Evolutionary conservation across 495 filamentous ascomycete species (phyloP), one percentile per base, ranked within the genome.

Genomic region (Penicillium diatomitis): DNA sequence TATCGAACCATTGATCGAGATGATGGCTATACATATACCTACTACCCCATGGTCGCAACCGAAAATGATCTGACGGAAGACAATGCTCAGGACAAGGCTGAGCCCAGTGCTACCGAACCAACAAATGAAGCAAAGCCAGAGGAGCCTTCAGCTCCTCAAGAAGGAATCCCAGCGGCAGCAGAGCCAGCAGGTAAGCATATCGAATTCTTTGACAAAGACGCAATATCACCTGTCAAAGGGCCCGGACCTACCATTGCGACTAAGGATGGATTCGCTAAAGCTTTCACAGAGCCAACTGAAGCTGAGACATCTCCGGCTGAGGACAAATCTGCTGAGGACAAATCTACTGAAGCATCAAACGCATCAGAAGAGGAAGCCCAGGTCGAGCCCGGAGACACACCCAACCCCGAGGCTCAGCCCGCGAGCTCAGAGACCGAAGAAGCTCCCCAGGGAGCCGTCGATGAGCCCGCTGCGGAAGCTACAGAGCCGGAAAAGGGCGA

Each of bases 1-100:
- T 73, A 71, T 52, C 67, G 71, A 56, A 64, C 65, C 37, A 70
- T 62, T 52, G 64, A 75, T 51, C 62, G 44, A 54, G 52, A 69
- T 63, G 51, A 41, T 61, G 32, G 20, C 20, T 20, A 20, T 20
- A 52, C 57, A 50, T 68, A 60, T 46, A 59, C 64, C 46, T 62
- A 57, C 50, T 64, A 70, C 60, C 57, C 70, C 56, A 57, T 73
- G 52, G 58, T 46, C 57, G 51, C 57, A 47, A 49, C 43, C 45
- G 41, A 57, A 48, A 56, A 64, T 61, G 10, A 33, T 70, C 69
- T 70, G 66, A 72, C 69, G 52, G 50, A 59, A 49, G 53, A 55
- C 51, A 65, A 72, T 51, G 57, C 60, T 50, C 67, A 72, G 67
- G 65, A 65, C 52, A 64, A 63, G 59, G 63, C 64, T 36, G 50